Conservation (phyloP, 2,329 filamentous ascomycete genomes). For the Verticillium longisporum region DNA sequence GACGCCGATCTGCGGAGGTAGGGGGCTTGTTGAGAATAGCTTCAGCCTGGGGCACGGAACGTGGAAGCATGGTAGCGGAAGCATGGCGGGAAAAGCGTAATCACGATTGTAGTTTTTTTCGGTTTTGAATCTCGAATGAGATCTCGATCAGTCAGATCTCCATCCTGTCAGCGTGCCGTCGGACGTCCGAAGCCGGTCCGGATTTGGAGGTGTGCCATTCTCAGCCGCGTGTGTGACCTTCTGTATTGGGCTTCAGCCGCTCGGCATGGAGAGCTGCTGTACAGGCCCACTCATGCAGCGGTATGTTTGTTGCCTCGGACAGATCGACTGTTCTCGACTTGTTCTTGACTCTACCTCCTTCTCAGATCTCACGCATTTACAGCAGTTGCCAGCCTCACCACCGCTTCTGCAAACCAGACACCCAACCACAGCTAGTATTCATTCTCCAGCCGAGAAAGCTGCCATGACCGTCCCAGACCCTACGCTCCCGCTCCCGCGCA, state of each 20-base stretch:
- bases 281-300: background rate
- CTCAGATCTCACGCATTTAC: background rate
- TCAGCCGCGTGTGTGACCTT: background rate
- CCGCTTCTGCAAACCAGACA: background rate
- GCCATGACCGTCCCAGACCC: slow-evolving; percentile 6
- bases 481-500: slow-evolving; percentile 44
- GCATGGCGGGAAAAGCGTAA: background rate
- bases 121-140: too few relatives aligned
- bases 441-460: too few relatives aligned
- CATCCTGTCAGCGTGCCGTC: background rate
- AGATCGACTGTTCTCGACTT: too few relatives aligned
- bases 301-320: background rate
- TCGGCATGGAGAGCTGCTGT: background rate
- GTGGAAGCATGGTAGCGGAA: background rate
- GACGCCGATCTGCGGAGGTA: background rate
- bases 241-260: background rate
- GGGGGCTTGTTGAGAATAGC: background rate
- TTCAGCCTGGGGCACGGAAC: background rate
- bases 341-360: background rate
- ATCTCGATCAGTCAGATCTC: too few relatives aligned
- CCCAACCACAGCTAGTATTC: too few relatives aligned
- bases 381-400: background rate
- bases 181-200: background rate
- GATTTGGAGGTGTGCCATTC: background rate
- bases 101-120: background rate